Base-by-base conservation (phyloP, 805 yeast species). In the Wickerhamomyces silvicola region DNA sequence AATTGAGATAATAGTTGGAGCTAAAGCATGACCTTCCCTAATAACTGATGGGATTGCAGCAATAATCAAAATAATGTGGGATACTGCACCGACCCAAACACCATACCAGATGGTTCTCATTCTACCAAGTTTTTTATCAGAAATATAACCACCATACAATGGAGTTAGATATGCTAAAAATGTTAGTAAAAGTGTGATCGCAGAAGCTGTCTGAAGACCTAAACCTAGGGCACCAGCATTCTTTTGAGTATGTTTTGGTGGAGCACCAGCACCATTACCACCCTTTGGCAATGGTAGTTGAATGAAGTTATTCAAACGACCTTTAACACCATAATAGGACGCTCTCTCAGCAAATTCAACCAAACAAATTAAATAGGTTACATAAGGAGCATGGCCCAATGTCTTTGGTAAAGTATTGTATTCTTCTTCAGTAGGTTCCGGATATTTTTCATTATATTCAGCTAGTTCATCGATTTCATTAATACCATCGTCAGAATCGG, bases 141-240 rank as follows among this genome's bases (percentile, higher is more conserved):
- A 75, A 14, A 81, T 42, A 56, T 74, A 70, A 28, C 84, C 88
- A 41, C 84, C 85, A 31, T 77, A 63, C 32, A 81, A 65, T 14
- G 92, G 92, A 27, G 87, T 79, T 20, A 79, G 65, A 54, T 81
- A 81, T 54, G 85, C 78, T 83, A 85, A 80, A 52, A 81, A 81
- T 54, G 78, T 84, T 67, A 80, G 78, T 48, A 80, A 77, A 53
- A 79, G 76, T n/a, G 81, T 71, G 38, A 81, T 66, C 23, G 81
- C 86, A 18, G 81, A 75, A 22, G 88, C 83, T 43, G 76, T 72
- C 34, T 64, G 63, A 38, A 68, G 62, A 32, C 76, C 74, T 46
- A 77, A 64, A 28, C 67, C 65, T 39, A 81, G 64, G 12, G 76
- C 72, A 52, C 83, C 80, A 10, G 35, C 26, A 22, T 32, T 27